Base-by-base conservation (phyloP, 2,329 filamentous ascomycete genomes). In the Fusarium stilboides region DNA sequence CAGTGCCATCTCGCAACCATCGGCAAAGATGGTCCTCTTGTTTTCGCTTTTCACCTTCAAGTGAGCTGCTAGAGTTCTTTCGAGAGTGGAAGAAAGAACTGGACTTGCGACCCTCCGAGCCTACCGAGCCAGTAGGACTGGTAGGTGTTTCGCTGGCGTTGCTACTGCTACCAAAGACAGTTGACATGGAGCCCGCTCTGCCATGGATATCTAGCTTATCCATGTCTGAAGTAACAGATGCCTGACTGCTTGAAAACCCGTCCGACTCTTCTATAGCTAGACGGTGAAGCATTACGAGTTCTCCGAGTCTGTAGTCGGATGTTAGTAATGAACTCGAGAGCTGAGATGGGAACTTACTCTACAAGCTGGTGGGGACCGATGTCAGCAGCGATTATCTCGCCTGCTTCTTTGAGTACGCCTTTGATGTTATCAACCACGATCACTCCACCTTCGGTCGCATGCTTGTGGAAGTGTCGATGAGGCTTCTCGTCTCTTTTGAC, bases 311-410 rank as follows among this genome's bases (percentile, higher is more conserved):
- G 47, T 0, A 15, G n/a, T 34, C 14, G 44, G 39, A 33, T 72
- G 55, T 75, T 56, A 65, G 70, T 31, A 22, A 24, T 33, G 5
- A 13, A 24, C 28, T 20, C 22, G 4, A 15, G 13, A 14, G 13
- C 39, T 9, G n/a, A 17, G 8, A 9, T 4, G 8, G 53, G 42
- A 8, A 82, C 86, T 79, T 76, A 88, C 87, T 98, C 95, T 1
- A 97, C 92, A 5, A 98, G 86, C 72, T 97, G 91, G 45, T 89
- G 86, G 0, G 92, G 89, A 22, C 85, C 84, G 28, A 98, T 82
- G 0, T 89, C 90, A 0, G 93, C 93, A 69, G 93, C 88, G 12
- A 97, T 91, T 47, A 98, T 84, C 81, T 98, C 95, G 0, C 95
- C 95, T 0, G 94, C 92, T 76, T 97, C 93, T 72, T 90, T 90